Evolutionary conservation across 345 rosid species (phyloP).

Genomic region (Kernera saxatilis): DNA sequence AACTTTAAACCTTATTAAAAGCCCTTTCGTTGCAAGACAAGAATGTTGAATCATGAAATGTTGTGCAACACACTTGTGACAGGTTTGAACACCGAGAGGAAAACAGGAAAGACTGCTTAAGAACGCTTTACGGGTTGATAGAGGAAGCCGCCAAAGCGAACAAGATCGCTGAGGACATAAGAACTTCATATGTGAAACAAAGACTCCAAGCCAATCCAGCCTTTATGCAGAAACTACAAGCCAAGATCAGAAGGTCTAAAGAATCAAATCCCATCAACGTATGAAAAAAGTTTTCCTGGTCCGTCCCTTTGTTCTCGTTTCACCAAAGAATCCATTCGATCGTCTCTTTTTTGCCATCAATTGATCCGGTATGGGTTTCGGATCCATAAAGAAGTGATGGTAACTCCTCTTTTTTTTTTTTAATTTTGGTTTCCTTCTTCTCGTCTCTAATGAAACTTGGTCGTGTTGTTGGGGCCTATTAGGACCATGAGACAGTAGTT

Average conservation of each 20-base stretch:
- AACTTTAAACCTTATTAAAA: neutral
- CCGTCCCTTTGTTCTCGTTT: neutral
- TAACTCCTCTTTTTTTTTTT: neutral
- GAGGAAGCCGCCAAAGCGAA: conserved; percentile 89
- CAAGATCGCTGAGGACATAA: conserved; percentile 66
- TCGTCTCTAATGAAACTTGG: conserved; percentile 1
- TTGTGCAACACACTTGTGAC: conserved; percentile 15
- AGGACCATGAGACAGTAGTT: neutral
- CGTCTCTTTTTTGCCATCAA: neutral
- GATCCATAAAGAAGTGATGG: conserved; percentile 2
- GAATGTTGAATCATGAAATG: conserved; percentile 1
- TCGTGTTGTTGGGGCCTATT: neutral
- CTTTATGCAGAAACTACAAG: conserved; percentile 78
- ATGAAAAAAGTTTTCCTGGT: conserved; percentile 16
- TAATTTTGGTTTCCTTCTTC: neutral
- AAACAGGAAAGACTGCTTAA: conserved; percentile 89
- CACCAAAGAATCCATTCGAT: neutral
- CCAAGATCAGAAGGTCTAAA: conserved; percentile 48
- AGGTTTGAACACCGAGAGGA: conserved; percentile 96
- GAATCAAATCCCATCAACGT: conserved; percentile 31
- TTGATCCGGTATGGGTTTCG: neutral
- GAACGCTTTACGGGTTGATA: conserved; percentile 66
- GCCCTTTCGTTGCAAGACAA: neutral
- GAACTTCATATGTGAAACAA: conserved; percentile 65
- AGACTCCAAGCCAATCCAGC: conserved; percentile 77